phyloP scores from a whole-genome alignment of 2,329 filamentous ascomycete species.

The Monascus ruber region DNA sequence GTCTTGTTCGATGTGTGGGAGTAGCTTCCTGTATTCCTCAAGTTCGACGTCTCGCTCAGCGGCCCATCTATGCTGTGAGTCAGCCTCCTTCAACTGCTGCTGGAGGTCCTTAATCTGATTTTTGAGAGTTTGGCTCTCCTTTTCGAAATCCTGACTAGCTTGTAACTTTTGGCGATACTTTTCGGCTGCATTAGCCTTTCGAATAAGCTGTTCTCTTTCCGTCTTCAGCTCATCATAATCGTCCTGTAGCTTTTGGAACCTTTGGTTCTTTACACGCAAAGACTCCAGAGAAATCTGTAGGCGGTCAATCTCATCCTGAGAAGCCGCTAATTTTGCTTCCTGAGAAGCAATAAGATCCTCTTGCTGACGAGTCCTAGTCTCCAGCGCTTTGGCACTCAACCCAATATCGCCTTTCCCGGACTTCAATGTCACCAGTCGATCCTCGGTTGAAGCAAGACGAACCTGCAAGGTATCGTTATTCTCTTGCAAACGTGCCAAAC shows the following conservation, averaged over 20 bases:
- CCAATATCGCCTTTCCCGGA: slow-evolving; percentile 37
- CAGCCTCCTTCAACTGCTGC: slow-evolving; percentile 35
- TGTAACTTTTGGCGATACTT: slow-evolving; percentile 41
- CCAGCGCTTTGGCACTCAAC: slow-evolving; percentile 33
- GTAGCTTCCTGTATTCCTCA: slow-evolving; percentile 33
- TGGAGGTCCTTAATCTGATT: slow-evolving; percentile 36
- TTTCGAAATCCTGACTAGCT: slow-evolving; percentile 38
- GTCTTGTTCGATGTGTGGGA: slow-evolving; percentile 38
- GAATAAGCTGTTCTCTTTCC: slow-evolving; percentile 34
- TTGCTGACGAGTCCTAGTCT: slow-evolving; percentile 48
- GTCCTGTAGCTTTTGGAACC: slow-evolving; percentile 37
- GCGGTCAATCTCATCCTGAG: slow-evolving; percentile 33
- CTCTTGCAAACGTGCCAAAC: slow-evolving; percentile 46
- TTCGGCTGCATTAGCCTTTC: slow-evolving; percentile 38
- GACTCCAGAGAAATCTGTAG: slow-evolving; percentile 34
- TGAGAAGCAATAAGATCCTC: slow-evolving; percentile 61
- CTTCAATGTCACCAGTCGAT: slow-evolving; percentile 41
- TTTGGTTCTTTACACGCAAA: slow-evolving; percentile 34
- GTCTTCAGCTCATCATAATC: slow-evolving; percentile 40
- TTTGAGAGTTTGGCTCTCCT: slow-evolving; percentile 36
- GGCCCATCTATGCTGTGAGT: slow-evolving; percentile 29
- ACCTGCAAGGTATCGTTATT: slow-evolving; percentile 37
- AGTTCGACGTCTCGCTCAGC: slow-evolving; percentile 31
- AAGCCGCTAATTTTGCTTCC: slow-evolving; percentile 52
- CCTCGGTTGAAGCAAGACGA: slow-evolving; percentile 36